phyloP scores from a whole-genome alignment of 257 asterid species.

The Paulownia fortunei region DNA sequence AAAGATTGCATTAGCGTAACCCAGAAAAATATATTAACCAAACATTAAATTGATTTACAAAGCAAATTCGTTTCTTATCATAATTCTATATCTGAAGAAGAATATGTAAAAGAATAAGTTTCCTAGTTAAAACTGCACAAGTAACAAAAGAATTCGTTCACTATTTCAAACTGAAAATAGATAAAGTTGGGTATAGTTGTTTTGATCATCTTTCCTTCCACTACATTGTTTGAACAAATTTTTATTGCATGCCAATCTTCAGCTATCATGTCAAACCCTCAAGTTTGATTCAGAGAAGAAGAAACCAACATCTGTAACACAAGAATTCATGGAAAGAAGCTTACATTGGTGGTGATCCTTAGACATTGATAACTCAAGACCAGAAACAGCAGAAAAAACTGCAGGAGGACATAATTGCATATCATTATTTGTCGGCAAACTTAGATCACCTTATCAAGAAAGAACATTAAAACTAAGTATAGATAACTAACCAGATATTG shows the following conservation, averaged over 20 bases:
- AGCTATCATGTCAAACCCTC: slow-evolving; percentile 5
- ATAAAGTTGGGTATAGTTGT: background rate
- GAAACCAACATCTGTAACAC: background rate
- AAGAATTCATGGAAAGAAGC: slow-evolving; percentile 32
- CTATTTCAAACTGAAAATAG: background rate
- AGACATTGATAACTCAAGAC: slow-evolving; percentile 94
- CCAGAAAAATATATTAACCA: background rate
- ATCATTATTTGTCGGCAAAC: slow-evolving; percentile 16
- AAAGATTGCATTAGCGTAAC: background rate
- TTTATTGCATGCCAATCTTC: background rate
- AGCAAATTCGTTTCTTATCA: background rate
- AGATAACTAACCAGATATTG: slow-evolving; percentile 73
- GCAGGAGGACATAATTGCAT: slow-evolving; percentile 27
- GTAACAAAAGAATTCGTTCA: background rate
- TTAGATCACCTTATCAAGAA: background rate
- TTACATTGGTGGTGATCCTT: slow-evolving; percentile 96
- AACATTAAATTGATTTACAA: background rate
- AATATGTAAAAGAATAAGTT: background rate
- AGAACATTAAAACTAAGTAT: background rate
- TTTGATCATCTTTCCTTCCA: background rate
- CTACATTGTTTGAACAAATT: background rate
- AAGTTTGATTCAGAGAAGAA: background rate
- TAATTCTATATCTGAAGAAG: background rate
- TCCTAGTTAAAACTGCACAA: background rate
- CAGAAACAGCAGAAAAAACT: slow-evolving; percentile 98